Conservation (phyloP, 371 early-diverging fungal species). For the Syncephalastrum monosporum region DNA sequence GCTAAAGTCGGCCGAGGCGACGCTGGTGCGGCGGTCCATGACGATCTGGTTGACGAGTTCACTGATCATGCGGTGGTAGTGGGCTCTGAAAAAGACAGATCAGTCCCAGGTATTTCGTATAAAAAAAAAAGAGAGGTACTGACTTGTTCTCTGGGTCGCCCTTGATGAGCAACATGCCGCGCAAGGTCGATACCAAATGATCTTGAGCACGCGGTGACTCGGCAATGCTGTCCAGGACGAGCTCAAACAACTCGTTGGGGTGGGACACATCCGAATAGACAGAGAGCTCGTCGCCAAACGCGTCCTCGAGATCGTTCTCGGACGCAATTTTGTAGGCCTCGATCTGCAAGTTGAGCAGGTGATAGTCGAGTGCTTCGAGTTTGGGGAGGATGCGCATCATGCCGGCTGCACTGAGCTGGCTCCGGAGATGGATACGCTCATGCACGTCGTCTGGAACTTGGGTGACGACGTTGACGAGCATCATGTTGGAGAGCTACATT, state of each 20-base stretch:
- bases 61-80: constrained; percentile 80
- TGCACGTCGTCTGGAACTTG: constrained; percentile 70
- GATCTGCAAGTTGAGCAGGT: constrained; percentile 68
- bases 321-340: constrained; percentile 70
- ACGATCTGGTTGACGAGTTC: constrained; percentile 79
- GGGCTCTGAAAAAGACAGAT: constrained; percentile 63
- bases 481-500: constrained; percentile 70
- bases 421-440: constrained; percentile 72
- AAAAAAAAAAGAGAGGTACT: background rate
- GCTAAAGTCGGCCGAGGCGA: constrained; percentile 25
- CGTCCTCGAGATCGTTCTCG: constrained; percentile 57
- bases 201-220: constrained; percentile 68
- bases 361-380: constrained; percentile 62
- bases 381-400: constrained; percentile 56
- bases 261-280: constrained; percentile 47
- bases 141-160: constrained; percentile 63
- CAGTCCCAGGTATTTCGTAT: constrained; percentile 51
- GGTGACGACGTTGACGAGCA: constrained; percentile 77
- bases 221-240: constrained; percentile 56
- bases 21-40: constrained; percentile 73
- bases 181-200: constrained; percentile 64
- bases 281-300: constrained; percentile 20
- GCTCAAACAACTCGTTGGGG: constrained; percentile 68
- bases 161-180: constrained; percentile 70
- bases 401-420: constrained; percentile 71